Base-by-base conservation (phyloP, 345 rosid species). In the Salix brachista region DNA sequence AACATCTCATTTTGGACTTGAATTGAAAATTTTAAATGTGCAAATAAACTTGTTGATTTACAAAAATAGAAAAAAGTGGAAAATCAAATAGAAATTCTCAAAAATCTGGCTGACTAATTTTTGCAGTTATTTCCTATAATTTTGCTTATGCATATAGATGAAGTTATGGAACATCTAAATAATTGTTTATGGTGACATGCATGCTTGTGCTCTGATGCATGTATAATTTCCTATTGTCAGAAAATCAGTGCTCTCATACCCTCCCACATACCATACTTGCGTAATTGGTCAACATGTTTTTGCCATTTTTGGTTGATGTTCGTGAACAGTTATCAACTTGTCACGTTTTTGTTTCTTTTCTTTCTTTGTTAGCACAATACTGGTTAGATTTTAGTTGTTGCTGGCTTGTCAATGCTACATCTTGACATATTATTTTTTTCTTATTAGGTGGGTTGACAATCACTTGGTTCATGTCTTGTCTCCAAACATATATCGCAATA, bases 401-500 rank as follows among this genome's bases (percentile, higher is more conserved):
- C 39, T 30, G 5, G 61, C 61, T 19, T 36, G 12, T 12, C 5
- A 66, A 25, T 34, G 10, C 26, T 52, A 3, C 16, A 12, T 60
- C 8, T 42, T 41, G 4, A 58, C 34, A 73, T 14, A 65, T 69
- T 72, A 42, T 75, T 80, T 10, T 28, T 81, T 34, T 67, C 42
- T 39, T 60, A 66, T 81, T 78, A 94, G 98, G 85, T 94, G 98
- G 97, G 98, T 94, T 6, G 95, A 94, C 81, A 85, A 88, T 86
- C 97, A 91, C 84, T 85, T 94, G 89, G 97, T 94, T 65, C 98
- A 92, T 84, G 82, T 94, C 66, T 79, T 92, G 71, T 92, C 98
- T 54, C 98, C 98, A 62, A 94, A 94, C 82, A 94, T 94, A 50
- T 94, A 91, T 82, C 90, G 98, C 72, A 83, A 77, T 70, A 67